These are phyloP conservation scores for Xylaria bambusicola DNA, from an alignment of 495 filamentous ascomycete genomes.

Conservation along the genomic window DNA sequence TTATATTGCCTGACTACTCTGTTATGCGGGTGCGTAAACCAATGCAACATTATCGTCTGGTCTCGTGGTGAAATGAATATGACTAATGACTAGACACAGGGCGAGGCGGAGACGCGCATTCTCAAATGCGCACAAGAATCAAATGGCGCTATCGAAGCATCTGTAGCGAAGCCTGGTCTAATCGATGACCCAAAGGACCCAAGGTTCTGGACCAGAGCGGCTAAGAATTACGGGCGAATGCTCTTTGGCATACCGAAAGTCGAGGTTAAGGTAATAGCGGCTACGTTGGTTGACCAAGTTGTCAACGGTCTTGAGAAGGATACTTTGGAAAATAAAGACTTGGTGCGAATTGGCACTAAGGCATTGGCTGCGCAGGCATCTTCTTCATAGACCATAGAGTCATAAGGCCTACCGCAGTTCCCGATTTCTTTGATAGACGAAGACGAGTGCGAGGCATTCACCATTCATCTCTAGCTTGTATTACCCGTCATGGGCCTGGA, in stretches of 20 bases:
- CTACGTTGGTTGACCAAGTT: conserved; percentile 47
- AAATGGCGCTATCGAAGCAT: conserved; percentile 34
- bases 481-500: too few relatives aligned
- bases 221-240: not conserved
- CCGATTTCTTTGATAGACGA: too few relatives aligned
- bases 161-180: conserved; percentile 46
- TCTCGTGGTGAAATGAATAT: not conserved
- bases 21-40: conserved; percentile 41
- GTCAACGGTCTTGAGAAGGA: conserved; percentile 51
- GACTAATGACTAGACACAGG: conserved; percentile 29
- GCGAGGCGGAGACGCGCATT: conserved; percentile 46
- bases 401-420: too few relatives aligned
- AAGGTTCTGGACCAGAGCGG: not conserved
- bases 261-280: conserved; percentile 40
- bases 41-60: not conserved
- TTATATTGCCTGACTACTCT: conserved; percentile 39
- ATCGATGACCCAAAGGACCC: conserved; percentile 29
- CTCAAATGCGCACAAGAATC: conserved; percentile 38
- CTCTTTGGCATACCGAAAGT: conserved; percentile 38
- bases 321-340: conserved; percentile 46
- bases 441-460: too few relatives aligned
- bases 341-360: conserved; percentile 44
- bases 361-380: conserved; percentile 13
- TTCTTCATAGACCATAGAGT: not conserved
- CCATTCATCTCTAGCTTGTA: too few relatives aligned